Evolutionary conservation across 495 filamentous ascomycete genomes (phyloP).

Genomic region (Aspergillus sclerotioniger): DNA sequence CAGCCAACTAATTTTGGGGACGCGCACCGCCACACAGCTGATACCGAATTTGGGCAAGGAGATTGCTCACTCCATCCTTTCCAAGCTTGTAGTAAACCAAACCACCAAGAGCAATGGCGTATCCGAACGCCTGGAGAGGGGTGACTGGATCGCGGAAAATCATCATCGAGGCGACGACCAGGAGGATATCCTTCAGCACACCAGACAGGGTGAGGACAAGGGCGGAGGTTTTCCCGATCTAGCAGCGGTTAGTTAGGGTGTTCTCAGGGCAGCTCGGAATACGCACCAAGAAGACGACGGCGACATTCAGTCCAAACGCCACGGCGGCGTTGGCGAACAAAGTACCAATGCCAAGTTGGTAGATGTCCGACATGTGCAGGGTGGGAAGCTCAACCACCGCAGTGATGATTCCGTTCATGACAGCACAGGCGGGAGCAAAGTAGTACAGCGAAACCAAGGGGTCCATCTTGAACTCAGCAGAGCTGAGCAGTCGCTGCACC

Average conservation of each 20-base stretch:
- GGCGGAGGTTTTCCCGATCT: slow-evolving; percentile 95
- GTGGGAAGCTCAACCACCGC: slow-evolving; percentile 71
- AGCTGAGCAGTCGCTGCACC: slow-evolving; percentile 81
- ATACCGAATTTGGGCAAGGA: slow-evolving; percentile 1
- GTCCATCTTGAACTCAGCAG: slow-evolving; percentile 92
- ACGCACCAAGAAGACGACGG: slow-evolving; percentile 82
- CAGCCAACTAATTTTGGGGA: not conserved
- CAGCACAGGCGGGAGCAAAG: slow-evolving; percentile 83
- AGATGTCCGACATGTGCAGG: slow-evolving; percentile 65
- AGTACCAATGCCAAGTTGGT: slow-evolving; percentile 65
- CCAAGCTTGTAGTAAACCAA: slow-evolving; percentile 95
- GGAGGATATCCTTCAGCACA: slow-evolving; percentile 92
- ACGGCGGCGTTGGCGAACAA: slow-evolving; percentile 75
- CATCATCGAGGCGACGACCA: slow-evolving; percentile 79
- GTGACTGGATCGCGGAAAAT: slow-evolving; percentile 83
- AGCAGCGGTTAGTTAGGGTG: slow-evolving; percentile 22
- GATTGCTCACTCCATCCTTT: slow-evolving; percentile 14
- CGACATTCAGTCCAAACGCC: slow-evolving; percentile 83
- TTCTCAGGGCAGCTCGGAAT: not conserved
- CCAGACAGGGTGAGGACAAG: slow-evolving; percentile 93
- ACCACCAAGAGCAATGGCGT: slow-evolving; percentile 81
- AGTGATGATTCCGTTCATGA: slow-evolving; percentile 74
- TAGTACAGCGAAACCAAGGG: slow-evolving; percentile 90
- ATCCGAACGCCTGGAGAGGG: slow-evolving; percentile 81
- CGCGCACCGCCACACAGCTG: not conserved